A percentile compares a stretch with the other conserved stretches of the same genome.
These are phyloP conservation scores for Gliomastix tumulicola DNA, from an alignment of 2,329 filamentous ascomycete species.

Conservation along the genomic window DNA sequence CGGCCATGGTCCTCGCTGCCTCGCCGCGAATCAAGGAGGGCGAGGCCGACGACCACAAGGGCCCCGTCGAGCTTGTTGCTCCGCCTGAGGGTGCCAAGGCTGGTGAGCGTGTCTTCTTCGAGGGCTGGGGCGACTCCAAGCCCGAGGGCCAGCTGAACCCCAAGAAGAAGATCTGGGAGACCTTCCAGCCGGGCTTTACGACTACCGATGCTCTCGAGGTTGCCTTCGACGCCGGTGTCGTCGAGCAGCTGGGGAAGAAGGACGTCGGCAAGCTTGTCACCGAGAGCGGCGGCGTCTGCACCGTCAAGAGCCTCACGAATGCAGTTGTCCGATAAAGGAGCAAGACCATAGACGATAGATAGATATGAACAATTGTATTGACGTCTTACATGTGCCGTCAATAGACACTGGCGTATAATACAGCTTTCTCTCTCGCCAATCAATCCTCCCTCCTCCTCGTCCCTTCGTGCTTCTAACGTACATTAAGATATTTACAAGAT, in stretches of 20 bases:
- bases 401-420: no score
- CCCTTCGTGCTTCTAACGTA: no score
- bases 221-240: constrained; percentile 72
- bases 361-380: no score
- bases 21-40: constrained; percentile 79
- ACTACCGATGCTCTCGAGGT: constrained; percentile 78
- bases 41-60: constrained; percentile 77
- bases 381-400: no score
- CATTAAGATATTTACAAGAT: no score
- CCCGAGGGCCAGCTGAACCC: constrained; percentile 92
- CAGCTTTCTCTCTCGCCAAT: no score
- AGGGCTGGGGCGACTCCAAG: constrained; percentile 90
- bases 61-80: constrained; percentile 84
- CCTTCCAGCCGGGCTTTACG: constrained; percentile 90
- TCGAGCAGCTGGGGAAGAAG: constrained; percentile 69
- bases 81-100: constrained; percentile 74
- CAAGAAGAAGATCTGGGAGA: constrained; percentile 99
- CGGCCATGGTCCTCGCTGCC: constrained; percentile 89
- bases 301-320: constrained; percentile 70
- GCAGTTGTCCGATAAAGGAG: constrained; percentile 71
- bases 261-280: constrained; percentile 66
- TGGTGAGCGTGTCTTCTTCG: constrained; percentile 85
- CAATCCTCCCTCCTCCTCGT: no score
- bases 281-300: constrained; percentile 72
- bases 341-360: no score